These are phyloP conservation scores for Eutrema yunnanense DNA, from an alignment of 345 rosid genomes.

Conservation along the genomic window DNA sequence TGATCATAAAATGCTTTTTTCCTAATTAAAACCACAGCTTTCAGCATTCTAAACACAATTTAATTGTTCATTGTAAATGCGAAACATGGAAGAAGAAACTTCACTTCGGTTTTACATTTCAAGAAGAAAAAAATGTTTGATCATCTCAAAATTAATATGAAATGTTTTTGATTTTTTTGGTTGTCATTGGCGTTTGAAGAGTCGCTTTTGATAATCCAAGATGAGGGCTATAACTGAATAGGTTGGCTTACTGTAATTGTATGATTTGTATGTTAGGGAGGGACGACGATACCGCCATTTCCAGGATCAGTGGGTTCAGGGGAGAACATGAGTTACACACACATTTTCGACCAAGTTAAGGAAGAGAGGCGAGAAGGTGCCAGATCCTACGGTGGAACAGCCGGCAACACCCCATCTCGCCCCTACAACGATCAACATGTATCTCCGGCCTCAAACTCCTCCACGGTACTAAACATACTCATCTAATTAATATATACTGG, in stretches of 20 bases:
- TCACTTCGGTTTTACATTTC: background rate
- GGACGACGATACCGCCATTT: conserved; percentile 28
- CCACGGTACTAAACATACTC: background rate
- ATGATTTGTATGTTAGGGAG: background rate
- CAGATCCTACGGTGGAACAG: conserved; percentile 12
- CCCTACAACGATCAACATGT: conserved; percentile 13
- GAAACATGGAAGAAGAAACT: background rate
- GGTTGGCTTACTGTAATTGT: background rate
- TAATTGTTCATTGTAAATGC: background rate
- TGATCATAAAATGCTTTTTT: background rate
- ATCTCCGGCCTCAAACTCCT: conserved; percentile 2
- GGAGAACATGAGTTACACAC: conserved; percentile 29
- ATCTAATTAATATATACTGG: background rate
- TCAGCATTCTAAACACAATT: background rate
- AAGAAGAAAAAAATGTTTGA: background rate
- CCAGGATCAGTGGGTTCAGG: conserved; percentile 24
- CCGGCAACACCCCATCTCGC: conserved; percentile 21
- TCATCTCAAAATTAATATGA: background rate
- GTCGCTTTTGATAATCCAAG: background rate
- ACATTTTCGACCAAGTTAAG: conserved; percentile 31
- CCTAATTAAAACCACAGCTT: background rate
- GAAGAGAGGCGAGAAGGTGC: conserved; percentile 26
- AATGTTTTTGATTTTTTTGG: no score
- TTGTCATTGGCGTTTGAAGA: background rate
- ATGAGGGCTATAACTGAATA: background rate